Conservation (phyloP, 371 early-diverging fungal genomes). For the Basidiobolus meristosporus region DNA sequence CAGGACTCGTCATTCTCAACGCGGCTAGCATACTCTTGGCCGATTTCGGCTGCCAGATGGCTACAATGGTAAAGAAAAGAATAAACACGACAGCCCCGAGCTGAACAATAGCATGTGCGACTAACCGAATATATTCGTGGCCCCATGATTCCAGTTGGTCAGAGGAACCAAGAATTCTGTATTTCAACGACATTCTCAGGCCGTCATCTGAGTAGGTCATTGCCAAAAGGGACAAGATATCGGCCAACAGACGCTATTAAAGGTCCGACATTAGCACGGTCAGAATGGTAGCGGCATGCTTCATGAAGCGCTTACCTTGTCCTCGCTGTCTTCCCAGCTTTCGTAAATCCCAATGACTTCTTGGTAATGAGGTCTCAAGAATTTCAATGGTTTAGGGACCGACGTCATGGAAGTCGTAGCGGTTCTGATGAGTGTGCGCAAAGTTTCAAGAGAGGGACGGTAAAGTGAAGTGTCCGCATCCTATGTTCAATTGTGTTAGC, state of each 20-base stretch:
- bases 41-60: conserved; percentile 84
- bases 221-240: conserved; percentile 86
- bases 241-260: conserved; percentile 61
- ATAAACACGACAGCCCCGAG: neutral
- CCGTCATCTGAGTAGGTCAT: conserved; percentile 87
- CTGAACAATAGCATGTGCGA: neutral
- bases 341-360: conserved; percentile 45
- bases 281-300: neutral
- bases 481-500: neutral
- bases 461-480: conserved; percentile 35
- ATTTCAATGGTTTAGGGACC: conserved; percentile 96
- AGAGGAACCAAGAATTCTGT: conserved; percentile 59
- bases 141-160: conserved; percentile 88
- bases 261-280: no score
- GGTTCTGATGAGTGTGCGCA: conserved; percentile 77
- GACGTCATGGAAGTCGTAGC: conserved; percentile 95
- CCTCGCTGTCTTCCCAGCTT: conserved; percentile 47
- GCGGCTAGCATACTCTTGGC: conserved; percentile 55
- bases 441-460: conserved; percentile 66
- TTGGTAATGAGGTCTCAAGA: conserved; percentile 70
- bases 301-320: conserved; percentile 32
- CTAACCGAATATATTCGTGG: conserved; percentile 89
- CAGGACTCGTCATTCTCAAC: conserved; percentile 28
- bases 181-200: conserved; percentile 65
- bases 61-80: conserved; percentile 10